phyloP scores from a whole-genome alignment of 495 filamentous ascomycete species.

The Penicillium goetzii region DNA sequence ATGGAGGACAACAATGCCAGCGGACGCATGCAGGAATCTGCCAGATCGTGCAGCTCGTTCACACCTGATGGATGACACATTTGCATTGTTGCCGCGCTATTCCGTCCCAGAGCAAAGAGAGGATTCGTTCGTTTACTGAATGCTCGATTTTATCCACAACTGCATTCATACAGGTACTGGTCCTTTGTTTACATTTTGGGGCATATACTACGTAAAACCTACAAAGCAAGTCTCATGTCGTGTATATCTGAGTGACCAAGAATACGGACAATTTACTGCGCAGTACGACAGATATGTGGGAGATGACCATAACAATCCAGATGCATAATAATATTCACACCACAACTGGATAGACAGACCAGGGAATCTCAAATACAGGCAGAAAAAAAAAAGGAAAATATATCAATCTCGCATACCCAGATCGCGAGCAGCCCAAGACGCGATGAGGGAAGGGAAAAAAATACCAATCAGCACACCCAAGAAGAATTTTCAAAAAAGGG shows the following conservation, averaged over 20 bases:
- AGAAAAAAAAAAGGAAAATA: constrained; percentile 9
- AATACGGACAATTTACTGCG: background rate
- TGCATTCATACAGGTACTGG: background rate
- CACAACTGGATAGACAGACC: constrained; percentile 20
- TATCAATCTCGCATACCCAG: constrained; percentile 15
- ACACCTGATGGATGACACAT: constrained; percentile 1
- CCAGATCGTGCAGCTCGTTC: constrained; percentile 5
- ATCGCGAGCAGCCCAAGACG: background rate
- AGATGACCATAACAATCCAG: constrained; percentile 3
- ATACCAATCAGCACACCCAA: constrained; percentile 3
- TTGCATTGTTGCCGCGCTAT: background rate
- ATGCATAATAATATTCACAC: constrained; percentile 25
- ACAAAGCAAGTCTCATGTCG: background rate
- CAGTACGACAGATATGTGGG: background rate
- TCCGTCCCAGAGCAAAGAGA: constrained; percentile 2
- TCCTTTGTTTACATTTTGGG: background rate
- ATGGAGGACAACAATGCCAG: constrained; percentile 1
- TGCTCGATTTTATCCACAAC: background rate
- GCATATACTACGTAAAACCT: background rate
- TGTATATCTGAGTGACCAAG: background rate
- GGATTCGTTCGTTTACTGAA: background rate
- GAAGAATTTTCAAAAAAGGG: constrained; percentile 12
- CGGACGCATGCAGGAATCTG: constrained; percentile 7
- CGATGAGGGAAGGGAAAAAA: background rate
- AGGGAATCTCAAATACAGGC: constrained; percentile 37